Conservation (phyloP, 2,329 filamentous ascomycete genomes). For the Trichophyton verrucosum region DNA sequence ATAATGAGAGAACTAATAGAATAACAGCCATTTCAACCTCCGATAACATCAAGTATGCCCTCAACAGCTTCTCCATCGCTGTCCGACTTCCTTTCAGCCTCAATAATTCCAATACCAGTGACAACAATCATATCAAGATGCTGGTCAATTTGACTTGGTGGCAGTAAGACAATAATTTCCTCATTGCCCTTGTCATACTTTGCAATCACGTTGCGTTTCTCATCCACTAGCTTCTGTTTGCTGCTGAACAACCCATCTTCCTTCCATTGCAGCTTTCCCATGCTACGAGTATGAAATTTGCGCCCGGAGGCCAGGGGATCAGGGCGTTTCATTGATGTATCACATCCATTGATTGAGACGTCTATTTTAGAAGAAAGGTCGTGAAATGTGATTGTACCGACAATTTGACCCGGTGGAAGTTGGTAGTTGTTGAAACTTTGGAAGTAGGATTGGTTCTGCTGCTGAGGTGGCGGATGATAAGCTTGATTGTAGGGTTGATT, state of each 20-base stretch:
- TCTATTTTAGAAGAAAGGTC: constrained; percentile 13
- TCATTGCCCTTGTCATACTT: constrained; percentile 8
- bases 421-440: constrained; percentile 1
- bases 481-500: not conserved
- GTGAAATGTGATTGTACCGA: constrained; percentile 11
- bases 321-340: constrained; percentile 11
- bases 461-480: not conserved
- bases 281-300: constrained; percentile 9
- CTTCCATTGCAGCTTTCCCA: constrained; percentile 13
- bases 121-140: constrained; percentile 13
- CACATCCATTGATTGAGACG: constrained; percentile 5
- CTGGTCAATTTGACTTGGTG: constrained; percentile 3
- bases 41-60: not conserved
- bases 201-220: constrained; percentile 10
- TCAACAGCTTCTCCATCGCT: constrained; percentile 5
- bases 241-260: constrained; percentile 9
- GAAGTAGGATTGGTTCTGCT: not conserved
- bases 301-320: constrained; percentile 9
- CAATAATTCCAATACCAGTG: constrained; percentile 11
- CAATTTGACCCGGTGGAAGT: constrained; percentile 1
- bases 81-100: constrained; percentile 9
- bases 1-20: not conserved
- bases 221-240: constrained; percentile 11
- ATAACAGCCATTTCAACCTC: not conserved
- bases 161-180: constrained; percentile 7